Evolutionary conservation across 441 rosid species (phyloP).

Genomic region (Bruguiera hainesii): DNA sequence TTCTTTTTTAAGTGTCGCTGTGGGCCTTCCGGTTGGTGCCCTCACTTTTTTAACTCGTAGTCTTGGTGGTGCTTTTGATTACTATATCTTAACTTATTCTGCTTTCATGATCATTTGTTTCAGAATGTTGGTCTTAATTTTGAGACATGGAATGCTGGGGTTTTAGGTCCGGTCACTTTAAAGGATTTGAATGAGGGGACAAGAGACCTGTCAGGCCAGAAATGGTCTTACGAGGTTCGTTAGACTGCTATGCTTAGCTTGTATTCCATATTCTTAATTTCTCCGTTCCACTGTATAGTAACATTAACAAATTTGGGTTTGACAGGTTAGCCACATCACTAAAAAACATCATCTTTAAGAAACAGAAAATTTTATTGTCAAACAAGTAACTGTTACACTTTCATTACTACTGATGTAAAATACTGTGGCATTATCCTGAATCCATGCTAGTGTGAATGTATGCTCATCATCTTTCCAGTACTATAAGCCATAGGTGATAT

Average conservation of each 20-base stretch:
- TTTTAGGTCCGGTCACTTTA: conserved; percentile 85
- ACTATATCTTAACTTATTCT: conserved; percentile 4
- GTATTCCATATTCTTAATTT: neutral
- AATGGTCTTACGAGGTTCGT: conserved; percentile 93
- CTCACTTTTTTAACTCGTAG: neutral
- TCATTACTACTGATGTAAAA: neutral
- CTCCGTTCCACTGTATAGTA: neutral
- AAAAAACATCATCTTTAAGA: too few species aligned
- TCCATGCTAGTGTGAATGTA: neutral
- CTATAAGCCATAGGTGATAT: neutral
- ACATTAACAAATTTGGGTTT: too few species aligned
- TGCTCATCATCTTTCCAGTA: neutral
- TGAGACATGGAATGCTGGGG: conserved; percentile 93
- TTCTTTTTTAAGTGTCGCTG: conserved; percentile 74
- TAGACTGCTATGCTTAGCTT: neutral
- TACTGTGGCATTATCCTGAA: neutral
- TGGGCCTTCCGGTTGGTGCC: conserved; percentile 84
- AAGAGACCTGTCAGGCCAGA: conserved; percentile 71
- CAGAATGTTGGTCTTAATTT: conserved; percentile 97
- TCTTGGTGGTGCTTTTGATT: neutral
- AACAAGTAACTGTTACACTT: neutral
- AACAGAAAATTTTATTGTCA: neutral
- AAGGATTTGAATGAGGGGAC: conserved; percentile 77
- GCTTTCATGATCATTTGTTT: conserved; percentile 3
- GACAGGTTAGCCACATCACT: too few species aligned